These are phyloP conservation scores for Lipomyces kockii DNA, from an alignment of 805 yeast genomes.

Conservation along the genomic window DNA sequence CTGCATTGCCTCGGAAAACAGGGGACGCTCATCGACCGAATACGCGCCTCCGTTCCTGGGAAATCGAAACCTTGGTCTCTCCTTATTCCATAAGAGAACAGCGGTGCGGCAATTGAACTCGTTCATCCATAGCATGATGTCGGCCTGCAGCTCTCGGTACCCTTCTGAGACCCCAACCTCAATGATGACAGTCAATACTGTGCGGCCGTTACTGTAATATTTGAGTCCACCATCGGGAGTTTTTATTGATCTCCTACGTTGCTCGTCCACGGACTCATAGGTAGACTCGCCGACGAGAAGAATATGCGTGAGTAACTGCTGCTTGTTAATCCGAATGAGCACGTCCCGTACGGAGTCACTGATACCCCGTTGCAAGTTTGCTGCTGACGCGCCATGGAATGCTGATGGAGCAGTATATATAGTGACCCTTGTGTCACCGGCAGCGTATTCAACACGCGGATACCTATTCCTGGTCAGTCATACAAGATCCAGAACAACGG, in stretches of 20 bases:
- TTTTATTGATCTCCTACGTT: no score
- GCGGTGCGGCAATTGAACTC: background rate
- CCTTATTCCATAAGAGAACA: background rate
- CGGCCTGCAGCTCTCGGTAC: background rate
- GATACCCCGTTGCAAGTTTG: background rate
- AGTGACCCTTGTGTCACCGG: no score
- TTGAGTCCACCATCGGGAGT: no score
- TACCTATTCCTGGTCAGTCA: background rate
- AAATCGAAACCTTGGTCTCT: background rate
- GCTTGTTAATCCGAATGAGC: background rate
- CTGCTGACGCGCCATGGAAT: no score
- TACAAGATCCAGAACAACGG: background rate
- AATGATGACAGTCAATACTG: no score
- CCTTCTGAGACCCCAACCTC: background rate
- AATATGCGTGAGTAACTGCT: no score
- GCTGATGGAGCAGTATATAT: no score
- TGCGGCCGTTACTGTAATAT: no score
- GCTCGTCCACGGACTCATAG: no score
- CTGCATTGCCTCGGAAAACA: background rate
- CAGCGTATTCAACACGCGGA: no score
- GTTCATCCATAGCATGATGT: background rate
- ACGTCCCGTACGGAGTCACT: background rate
- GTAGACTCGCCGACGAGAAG: no score
- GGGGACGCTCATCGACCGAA: background rate
- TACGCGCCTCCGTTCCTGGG: background rate